Evolutionary conservation across 2,329 filamentous ascomycete species (phyloP), one percentile per base, ranked within the genome.

Genomic region (Samsoniella hepiali): DNA sequence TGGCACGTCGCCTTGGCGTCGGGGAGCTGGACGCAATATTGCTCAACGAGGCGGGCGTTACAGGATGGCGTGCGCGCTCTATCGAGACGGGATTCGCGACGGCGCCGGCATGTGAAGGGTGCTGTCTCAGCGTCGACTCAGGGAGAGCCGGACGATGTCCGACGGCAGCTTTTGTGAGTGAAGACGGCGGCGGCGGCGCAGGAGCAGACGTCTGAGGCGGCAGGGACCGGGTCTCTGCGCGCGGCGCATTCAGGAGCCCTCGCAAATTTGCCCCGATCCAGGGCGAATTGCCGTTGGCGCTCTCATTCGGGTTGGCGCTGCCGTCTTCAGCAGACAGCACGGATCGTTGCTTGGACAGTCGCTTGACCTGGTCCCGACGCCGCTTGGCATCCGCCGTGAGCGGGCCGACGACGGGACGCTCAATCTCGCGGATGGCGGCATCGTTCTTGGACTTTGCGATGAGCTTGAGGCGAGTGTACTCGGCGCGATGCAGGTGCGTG

Each of bases 401-500:
- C 32, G 70, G 69, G 0, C 77, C 77, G 0, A 82, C 76, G 10
- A 84, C 79, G 2, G 83, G 84, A 8, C 83, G 77, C 45, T 82
- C 80, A 56, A 86, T 82, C 63, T 78, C 74, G 27, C 71, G 75
- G 64, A 85, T 84, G 10, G 78, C 74, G 27, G 79, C 79, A 1
- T 81, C 81, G 66, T 87, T 87, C 57, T 82, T 81, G 10, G 78
- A 72, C 66, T 79, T 83, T 3, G 86, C 84, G 42, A 79, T 76
- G 40, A 78, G 76, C 72, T 89, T 89, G 51, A 91, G 81, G 4
- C 88, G 83, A 64, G 86, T 81, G 72, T 94, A 94, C 73, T 93
- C 90, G 17, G 87, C 89, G n/a, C 87, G 84, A 71, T 93, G 90
- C 1, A 94, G 81, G 72, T 93, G 90, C 5, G 83, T 82, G 0